These are phyloP conservation scores for Kitagawia praeruptora DNA, from an alignment of 129 eudicot genomes.

Conservation along the genomic window DNA sequence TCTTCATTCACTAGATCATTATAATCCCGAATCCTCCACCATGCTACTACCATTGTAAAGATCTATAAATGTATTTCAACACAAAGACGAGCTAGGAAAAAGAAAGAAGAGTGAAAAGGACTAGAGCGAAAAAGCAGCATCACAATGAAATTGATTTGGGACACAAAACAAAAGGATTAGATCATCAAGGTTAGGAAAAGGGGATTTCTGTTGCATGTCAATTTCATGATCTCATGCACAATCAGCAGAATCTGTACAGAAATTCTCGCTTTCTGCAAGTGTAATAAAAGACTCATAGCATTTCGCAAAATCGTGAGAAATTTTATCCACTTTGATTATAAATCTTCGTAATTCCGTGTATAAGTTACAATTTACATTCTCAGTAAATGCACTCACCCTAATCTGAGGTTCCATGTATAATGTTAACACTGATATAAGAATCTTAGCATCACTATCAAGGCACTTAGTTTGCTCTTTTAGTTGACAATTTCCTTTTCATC, in stretches of 20 bases:
- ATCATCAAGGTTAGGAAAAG: constrained; percentile 2
- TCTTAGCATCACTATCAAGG: neutral
- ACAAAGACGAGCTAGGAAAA: too few relatives aligned
- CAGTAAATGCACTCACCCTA: neutral
- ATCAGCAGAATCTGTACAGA: neutral
- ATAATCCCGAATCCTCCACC: neutral
- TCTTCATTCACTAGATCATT: neutral
- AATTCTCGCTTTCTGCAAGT: neutral
- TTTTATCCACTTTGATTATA: neutral
- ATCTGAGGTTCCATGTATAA: neutral
- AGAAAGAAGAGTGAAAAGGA: neutral
- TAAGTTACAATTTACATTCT: neutral
- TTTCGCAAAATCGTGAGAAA: neutral
- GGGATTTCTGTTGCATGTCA: neutral
- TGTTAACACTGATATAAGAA: neutral
- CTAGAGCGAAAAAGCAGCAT: neutral
- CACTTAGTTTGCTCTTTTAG: constrained; percentile 29
- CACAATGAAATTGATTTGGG: neutral
- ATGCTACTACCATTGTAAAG: neutral
- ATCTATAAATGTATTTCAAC: neutral
- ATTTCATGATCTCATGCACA: neutral
- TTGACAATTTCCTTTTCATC: constrained; percentile 59
- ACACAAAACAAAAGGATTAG: neutral
- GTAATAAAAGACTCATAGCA: neutral
- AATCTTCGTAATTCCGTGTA: neutral